Percentiles rank a stretch among this genome's conserved stretches.
Conservation (phyloP, 768 basidiomycete genomes). For the Nevesoporus exiguus region DNA sequence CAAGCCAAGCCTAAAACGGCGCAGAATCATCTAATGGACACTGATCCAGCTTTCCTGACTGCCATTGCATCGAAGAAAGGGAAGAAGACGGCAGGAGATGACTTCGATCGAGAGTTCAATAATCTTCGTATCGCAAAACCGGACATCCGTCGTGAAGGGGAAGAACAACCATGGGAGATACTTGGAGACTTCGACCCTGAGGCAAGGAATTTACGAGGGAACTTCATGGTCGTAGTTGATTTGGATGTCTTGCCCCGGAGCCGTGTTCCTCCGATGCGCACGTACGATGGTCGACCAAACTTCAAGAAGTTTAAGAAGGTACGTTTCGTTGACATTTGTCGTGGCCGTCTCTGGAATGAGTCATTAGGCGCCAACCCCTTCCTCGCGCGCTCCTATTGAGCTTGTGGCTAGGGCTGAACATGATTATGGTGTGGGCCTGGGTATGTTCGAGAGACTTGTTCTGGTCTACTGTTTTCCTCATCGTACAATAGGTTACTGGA, state of each 20-base stretch:
- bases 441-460: constrained; percentile 31
- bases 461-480: neutral
- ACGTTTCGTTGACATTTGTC: constrained; percentile 11
- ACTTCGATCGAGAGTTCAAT: constrained; percentile 78
- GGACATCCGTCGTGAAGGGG: constrained; percentile 45
- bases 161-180: constrained; percentile 53
- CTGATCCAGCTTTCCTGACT: constrained; percentile 64
- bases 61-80: constrained; percentile 71
- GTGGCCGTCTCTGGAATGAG: constrained; percentile 5
- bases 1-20: constrained; percentile 3
- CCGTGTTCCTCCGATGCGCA: constrained; percentile 35
- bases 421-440: constrained; percentile 52
- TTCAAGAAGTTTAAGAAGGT: constrained; percentile 82
- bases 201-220: constrained; percentile 58
- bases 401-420: constrained; percentile 49
- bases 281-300: constrained; percentile 47
- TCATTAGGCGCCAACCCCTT: constrained; percentile 27
- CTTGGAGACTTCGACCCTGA: constrained; percentile 62
- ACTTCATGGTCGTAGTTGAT: constrained; percentile 77
- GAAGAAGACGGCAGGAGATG: constrained; percentile 56
- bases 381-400: constrained; percentile 41
- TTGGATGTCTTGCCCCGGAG: constrained; percentile 49
- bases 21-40: constrained; percentile 38
- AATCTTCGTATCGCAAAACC: constrained; percentile 69
- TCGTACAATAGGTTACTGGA: constrained; percentile 53